Evolutionary conservation across 2,329 filamentous ascomycete genomes (phyloP), one percentile per base, ranked within the genome.

Genomic region (Colletotrichum sp.): DNA sequence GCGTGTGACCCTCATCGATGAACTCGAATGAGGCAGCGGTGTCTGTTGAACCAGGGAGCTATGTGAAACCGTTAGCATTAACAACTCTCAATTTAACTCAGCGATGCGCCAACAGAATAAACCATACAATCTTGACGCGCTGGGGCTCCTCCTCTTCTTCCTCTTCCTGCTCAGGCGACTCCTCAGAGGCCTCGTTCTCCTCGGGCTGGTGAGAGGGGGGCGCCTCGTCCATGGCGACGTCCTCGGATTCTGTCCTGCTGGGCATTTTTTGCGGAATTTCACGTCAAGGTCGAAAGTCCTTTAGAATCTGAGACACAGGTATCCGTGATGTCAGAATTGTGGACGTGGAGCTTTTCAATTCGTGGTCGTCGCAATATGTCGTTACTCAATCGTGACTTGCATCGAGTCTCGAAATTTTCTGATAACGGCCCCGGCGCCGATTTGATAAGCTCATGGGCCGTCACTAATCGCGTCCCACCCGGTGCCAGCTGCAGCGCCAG

Each of bases 21-120:
- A 99, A 98, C 83, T 99, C 95, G 83, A 99, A 99, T 18, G 96
- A 98, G 34, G 97, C 97, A 6, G 96, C 96, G 10, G 94, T 96
- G 66, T 96, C 94, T 86, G 91, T 94, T 71, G 95, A 94, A 64
- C 96, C 96, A 43, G 95, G 94, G 32, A 98, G 88, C 96, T 98
- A 75, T 30, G 4, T 10, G 4, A 32, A 32, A 10, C 6, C 30
- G n/a, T 24, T 3, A 60, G 26, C 71, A 76, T 55, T 76, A 67
- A 67, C 30, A 26, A 9, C 10, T 24, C 15, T 10, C 30, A 64
- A 15, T 30, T 0, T 30, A 30, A 4, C 28, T 30, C 28, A 1
- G 28, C 28, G 28, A 30, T 30, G 28, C 28, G 28, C 28, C 28
- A 30, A 30, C 28, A 30, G 28, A 30, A 30, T 30, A 30, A 30